Base-by-base conservation (phyloP, 2,329 filamentous ascomycete species). In the Knoxdaviesia capensis region DNA sequence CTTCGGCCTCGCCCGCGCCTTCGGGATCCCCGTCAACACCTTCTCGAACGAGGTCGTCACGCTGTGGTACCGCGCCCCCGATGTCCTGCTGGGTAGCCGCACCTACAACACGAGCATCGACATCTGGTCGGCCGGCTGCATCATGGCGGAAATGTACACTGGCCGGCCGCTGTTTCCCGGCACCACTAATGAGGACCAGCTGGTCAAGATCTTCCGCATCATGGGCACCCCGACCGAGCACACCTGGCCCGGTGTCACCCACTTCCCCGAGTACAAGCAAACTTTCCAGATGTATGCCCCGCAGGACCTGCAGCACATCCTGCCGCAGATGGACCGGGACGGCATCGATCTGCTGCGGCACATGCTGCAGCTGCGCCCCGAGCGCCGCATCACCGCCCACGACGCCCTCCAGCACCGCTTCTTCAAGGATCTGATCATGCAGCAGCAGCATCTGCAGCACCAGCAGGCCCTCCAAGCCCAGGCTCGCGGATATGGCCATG, bases 61-160 rank as follows among this genome's bases (percentile, higher is more conserved):
- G 1, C 69, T 96, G 11, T 96, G 88, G 88, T 98, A 98, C 59
- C 82, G 90, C 37, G 90, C 90, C 1, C 90, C 90, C 0, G 90
- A 98, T 53, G 90, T 98, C 39, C 71, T 98, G 41, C 72, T 98
- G 38, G 90, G 90, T 41, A 90, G 82, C 53, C 70, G 90, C 49
- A 96, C 90, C 28, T 98, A 98, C 65, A 98, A 94, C 62, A 98
- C 90, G n/a, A 93, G 85, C 62, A 96, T 98, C 58, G 90, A 98
- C 55, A 96, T 98, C 56, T 98, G 90, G 90, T 94, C 85, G 6
- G 90, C 90, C 6, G 90, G 90, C 44, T 98, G 90, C 60, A 98
- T 98, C 66, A 96, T 98, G 90, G 90, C 90, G 7, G 90, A 98
- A 62, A 94, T 98, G 86, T 96, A 92, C 60, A 94, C 88, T 0